Evolutionary conservation across 805 yeast genomes (phyloP), one percentile per base, ranked within the genome.

Genomic region (Isabelozyma heimii): DNA sequence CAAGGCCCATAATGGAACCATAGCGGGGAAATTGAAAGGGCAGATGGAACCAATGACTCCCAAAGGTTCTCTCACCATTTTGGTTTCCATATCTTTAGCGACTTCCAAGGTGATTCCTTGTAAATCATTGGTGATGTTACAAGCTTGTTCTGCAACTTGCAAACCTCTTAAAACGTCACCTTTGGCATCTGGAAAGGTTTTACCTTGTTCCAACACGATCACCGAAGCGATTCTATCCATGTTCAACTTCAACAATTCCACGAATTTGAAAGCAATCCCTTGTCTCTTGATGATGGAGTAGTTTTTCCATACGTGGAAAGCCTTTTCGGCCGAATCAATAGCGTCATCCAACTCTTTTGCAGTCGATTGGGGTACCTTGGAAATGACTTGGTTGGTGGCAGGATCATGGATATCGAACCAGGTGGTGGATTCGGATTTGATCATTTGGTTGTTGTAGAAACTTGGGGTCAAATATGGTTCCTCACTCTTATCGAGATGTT

Each of bases 11-110:
- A 83, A 72, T 8, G 86, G 86, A 56, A 87, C 88, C 92, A 86
- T 86, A 41, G 89, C 91, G 24, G 92, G 92, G 81, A 86, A 86
- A 71, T 86, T 86, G 74, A 86, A 86, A 16, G 92, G 92, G 54
- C 87, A 82, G 59, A 86, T 87, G 20, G 91, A 86, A 13, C 85
- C 90, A 51, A 86, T 80, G 7, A 86, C 88, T 30, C 92, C 92
- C 51, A 85, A 71, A 41, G 89, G 89, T 64, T 82, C 86, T 57
- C 91, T 79, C 45, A 73, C 86, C 87, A 84, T 83, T 58, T 83
- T 77, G 28, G 91, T 86, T 63, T 85, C 90, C 91, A 85, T 85
- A 58, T 84, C 87, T 14, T 77, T 72, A 30, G 89, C 79, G 14
- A 85, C 91, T 60, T 84, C 90, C 49, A 86, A 74, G 24, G 80